Evolutionary conservation across 2,329 filamentous ascomycete species (phyloP), one percentile per base, ranked within the genome.

Genomic region (Pseudopyricularia javanii): DNA sequence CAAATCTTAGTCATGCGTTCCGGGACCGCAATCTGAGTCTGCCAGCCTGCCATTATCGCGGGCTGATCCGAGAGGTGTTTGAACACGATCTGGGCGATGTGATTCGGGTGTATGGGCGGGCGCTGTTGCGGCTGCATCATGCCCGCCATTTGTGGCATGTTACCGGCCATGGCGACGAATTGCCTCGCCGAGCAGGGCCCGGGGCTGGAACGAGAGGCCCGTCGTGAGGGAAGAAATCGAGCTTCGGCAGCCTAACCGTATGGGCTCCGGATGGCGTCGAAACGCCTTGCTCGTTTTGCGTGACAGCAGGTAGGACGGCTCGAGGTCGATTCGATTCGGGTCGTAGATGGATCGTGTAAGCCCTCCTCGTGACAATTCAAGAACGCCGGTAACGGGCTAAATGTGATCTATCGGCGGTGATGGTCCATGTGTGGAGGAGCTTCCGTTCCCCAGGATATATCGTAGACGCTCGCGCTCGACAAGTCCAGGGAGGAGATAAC

Each of bases 91-190:
- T 63, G 68, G 59, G 68, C 68, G 64, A 74, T 68, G 65, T 74
- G 71, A 58, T 66, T 68, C 56, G 66, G 68, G 62, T 67, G 70
- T 75, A 80, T 79, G 61, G 78, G 76, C 64, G 74, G 50, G 22
- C 50, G 68, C 66, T 74, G 71, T 57, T 67, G 69, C 57, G 17
- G 40, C 56, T 66, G 68, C 63, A 68, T 71, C 76, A 80, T 79
- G 61, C 78, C 76, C 64, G 74, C 50, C 50, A 51, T 51, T 24
- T 51, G 50, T 22, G 50, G 73, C 68, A 80, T 74, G 59, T 79
- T 80, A 63, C 74, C 76, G 69, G 78, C 77, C 78, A 82, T 81
- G 67, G 74, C 74, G 70, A 73, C 73, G 59, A 26, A 14, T 45
- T 45, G 40, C 40, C 40, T 45, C 40, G 20, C 40, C 40, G 40